Conservation (phyloP, 2,329 filamentous ascomycete genomes). For the Sarocladium strictum region DNA sequence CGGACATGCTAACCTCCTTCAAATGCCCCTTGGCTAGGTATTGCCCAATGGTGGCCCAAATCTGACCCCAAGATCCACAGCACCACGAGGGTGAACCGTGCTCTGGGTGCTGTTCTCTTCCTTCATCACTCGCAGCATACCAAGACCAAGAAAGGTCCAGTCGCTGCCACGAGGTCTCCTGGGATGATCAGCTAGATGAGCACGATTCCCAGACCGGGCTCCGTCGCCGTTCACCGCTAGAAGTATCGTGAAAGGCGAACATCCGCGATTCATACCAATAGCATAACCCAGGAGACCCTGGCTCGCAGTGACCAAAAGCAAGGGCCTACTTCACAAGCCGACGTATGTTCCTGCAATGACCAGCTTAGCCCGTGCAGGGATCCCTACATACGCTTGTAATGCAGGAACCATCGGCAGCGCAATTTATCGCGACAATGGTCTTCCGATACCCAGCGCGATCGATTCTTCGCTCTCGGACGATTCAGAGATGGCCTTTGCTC, state of each 20-base stretch:
- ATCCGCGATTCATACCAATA: neutral
- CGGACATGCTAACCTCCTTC: slow-evolving; percentile 1
- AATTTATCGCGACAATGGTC: neutral
- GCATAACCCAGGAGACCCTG: neutral
- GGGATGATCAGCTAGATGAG: neutral
- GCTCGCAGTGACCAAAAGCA: slow-evolving; percentile 28
- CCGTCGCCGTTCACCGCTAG: no score
- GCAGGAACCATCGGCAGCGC: slow-evolving; percentile 4
- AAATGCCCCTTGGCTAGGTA: neutral
- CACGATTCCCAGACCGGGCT: neutral
- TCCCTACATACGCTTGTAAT: neutral
- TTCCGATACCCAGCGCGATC: no score
- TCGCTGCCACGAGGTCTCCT: neutral
- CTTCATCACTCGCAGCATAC: neutral
- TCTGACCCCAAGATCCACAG: neutral
- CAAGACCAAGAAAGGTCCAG: neutral
- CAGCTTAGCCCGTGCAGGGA: neutral
- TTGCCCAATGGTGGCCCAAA: neutral
- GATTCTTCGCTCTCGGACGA: no score
- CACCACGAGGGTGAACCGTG: neutral
- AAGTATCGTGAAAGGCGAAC: no score
- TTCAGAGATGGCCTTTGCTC: no score
- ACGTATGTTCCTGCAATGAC: neutral
- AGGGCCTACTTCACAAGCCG: slow-evolving; percentile 15
- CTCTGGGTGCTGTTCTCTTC: neutral